Evolutionary conservation across 2,329 filamentous ascomycete genomes (phyloP), one percentile per base, ranked within the genome.

Genomic region (Alternaria triticina): DNA sequence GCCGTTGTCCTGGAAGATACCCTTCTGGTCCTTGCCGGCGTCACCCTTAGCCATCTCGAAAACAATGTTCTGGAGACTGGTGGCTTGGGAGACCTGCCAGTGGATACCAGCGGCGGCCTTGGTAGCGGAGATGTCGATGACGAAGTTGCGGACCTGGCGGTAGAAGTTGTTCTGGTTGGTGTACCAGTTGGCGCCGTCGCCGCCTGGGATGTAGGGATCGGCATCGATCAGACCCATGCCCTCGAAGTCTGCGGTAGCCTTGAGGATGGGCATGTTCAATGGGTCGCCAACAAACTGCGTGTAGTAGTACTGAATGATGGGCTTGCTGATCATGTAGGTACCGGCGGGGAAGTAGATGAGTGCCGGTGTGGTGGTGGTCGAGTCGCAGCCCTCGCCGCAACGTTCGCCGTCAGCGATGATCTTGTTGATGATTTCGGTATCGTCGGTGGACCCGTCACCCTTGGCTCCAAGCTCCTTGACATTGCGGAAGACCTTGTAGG

Each of bases 321-420:
- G 92, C 74, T 85, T 86, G 77, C 89, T 93, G 71, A 98, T 90
- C 17, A 91, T 75, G 76, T 97, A 98, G 60, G 89, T 96, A 69
- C 95, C 94, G 11, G 92, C 85, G 43, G 94, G 94, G 84, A 98
- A 97, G 84, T 97, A 98, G 57, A 98, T 89, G 13, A 98, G 83
- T 25, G 93, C 95, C 0, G 95, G 95, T 1, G 89, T 88, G n/a
- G 87, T 87, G 4, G 95, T 98, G 30, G 87, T 88, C 2, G 93
- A 97, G 77, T 96, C 91, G 77, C 95, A 98, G 66, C 89, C 88
- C 67, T 87, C 78, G 43, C 92, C 93, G 76, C 95, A 98, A 46
- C 95, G 91, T 72, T 86, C 85, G 27, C 93, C 93, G n/a, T 88
- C 87, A 6, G 87, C 85, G 73, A 97, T 91, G 68, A 94, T 94